A percentile compares a stretch with the other conserved stretches of the same genome.
Evolutionary conservation across 129 eudicot species (phyloP).

Genomic region (Gnaphalium uliginosum): DNA sequence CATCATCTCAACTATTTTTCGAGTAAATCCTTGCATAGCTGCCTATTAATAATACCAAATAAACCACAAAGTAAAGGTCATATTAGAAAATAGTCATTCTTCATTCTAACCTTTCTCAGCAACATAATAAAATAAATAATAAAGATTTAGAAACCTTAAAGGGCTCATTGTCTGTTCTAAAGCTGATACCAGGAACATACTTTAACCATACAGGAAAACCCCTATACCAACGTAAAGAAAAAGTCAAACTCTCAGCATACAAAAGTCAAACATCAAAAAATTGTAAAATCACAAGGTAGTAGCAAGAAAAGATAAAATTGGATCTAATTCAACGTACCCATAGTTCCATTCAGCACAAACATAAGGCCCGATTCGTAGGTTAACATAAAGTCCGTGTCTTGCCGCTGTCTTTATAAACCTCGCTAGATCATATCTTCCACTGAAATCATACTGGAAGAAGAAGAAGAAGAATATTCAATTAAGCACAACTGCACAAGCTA

Average conservation of each 20-base stretch:
- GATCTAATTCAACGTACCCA: constrained; percentile 48
- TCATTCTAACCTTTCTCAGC: not conserved
- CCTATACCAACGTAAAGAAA: constrained; percentile 35
- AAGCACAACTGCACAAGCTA: constrained; percentile 3
- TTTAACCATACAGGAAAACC: constrained; percentile 99
- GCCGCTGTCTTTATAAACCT: constrained; percentile 83
- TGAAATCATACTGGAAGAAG: constrained; percentile 66
- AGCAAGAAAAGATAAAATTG: not conserved
- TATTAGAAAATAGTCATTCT: not conserved
- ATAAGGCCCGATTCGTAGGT: constrained; percentile 91
- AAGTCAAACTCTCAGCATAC: not conserved
- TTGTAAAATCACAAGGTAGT: constrained; percentile 7
- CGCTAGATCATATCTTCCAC: constrained; percentile 82
- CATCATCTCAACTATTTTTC: constrained; percentile 82
- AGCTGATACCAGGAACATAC: constrained; percentile 96
- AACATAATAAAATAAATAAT: not conserved
- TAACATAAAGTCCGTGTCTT: constrained; percentile 71
- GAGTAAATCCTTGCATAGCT: constrained; percentile 93
- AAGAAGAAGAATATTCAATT: not conserved
- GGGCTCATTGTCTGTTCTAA: constrained; percentile 89
- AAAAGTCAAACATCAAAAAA: constrained; percentile 22
- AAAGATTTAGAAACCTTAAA: constrained; percentile 52
- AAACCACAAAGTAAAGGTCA: constrained; percentile 20
- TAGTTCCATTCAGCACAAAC: constrained; percentile 98
- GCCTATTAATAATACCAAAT: constrained; percentile 47